A percentile compares a stretch with the other conserved stretches of the same genome.
Evolutionary conservation across 441 rosid genomes (phyloP).

Genomic region (Manihot esculenta): DNA sequence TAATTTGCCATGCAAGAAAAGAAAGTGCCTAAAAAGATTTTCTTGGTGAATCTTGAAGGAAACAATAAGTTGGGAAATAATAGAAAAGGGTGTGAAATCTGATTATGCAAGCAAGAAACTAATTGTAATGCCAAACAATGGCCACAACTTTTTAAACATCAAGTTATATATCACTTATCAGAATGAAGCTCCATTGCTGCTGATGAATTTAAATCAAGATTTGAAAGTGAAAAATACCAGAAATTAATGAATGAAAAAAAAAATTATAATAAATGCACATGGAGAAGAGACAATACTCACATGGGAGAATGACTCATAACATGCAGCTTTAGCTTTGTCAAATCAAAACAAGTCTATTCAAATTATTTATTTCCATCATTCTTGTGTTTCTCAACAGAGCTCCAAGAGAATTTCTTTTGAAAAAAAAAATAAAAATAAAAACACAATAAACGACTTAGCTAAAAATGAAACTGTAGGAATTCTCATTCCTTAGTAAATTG

Average conservation of each 20-base stretch:
- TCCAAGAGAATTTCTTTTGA: too few relatives aligned
- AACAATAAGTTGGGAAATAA: not conserved
- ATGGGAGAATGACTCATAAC: constrained; percentile 23
- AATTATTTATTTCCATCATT: not conserved
- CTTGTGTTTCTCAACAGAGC: too few relatives aligned
- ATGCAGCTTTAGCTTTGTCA: constrained; percentile 1
- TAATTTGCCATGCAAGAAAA: not conserved
- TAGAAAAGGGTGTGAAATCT: not conserved
- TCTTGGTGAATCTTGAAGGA: constrained; percentile 1
- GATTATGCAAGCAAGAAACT: not conserved
- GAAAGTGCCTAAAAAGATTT: not conserved
- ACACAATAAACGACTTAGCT: not conserved
- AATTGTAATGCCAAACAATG: too few relatives aligned
- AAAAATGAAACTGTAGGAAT: not conserved
- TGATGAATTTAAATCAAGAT: not conserved
- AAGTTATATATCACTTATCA: too few relatives aligned
- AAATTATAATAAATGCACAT: constrained; percentile 27
- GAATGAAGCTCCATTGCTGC: not conserved
- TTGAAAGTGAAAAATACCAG: not conserved
- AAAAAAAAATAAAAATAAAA: too few relatives aligned
- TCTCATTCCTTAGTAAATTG: not conserved
- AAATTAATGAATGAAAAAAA: constrained; percentile 9
- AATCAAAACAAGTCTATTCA: not conserved
- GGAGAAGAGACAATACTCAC: constrained; percentile 37
- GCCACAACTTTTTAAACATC: not conserved